These are phyloP conservation scores for Conringia planisiliqua DNA, from an alignment of 345 rosid genomes.

Conservation along the genomic window DNA sequence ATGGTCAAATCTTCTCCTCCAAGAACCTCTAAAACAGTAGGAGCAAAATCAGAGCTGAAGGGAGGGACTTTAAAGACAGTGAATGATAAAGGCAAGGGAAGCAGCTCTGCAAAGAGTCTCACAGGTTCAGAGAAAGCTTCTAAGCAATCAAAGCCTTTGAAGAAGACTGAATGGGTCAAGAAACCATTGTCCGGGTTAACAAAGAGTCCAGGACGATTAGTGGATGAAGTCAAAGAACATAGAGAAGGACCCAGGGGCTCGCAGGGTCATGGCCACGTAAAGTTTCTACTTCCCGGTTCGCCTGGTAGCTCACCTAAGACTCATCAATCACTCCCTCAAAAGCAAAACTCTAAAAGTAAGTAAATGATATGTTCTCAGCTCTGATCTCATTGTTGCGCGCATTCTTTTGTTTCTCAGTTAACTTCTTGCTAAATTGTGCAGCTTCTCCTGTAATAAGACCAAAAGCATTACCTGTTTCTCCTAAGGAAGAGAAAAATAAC, in stretches of 20 bases:
- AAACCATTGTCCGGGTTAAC: neutral
- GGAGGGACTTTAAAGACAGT: neutral
- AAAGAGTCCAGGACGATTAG: conserved; percentile 1
- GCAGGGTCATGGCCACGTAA: neutral
- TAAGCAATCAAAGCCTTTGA: neutral
- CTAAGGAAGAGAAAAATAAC: neutral
- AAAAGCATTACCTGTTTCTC: neutral
- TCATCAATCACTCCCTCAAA: neutral
- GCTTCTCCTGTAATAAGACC: neutral
- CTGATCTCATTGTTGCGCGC: neutral
- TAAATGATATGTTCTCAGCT: neutral
- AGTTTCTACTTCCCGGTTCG: neutral
- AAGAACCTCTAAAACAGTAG: neutral
- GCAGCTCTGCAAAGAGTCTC: neutral
- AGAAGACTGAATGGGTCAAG: conserved; percentile 3
- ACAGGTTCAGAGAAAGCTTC: conserved; percentile 1
- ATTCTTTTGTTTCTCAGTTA: neutral
- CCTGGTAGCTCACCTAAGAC: neutral
- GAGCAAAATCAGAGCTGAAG: neutral
- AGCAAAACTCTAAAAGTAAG: conserved; percentile 12
- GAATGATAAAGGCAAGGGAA: neutral
- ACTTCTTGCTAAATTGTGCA: neutral
- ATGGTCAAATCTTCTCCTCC: neutral
- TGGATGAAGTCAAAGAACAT: neutral
- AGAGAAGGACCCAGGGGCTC: neutral